Evolutionary conservation across 202 grass and related monocot genomes (phyloP).

Genomic region (Digitaria exilis): DNA sequence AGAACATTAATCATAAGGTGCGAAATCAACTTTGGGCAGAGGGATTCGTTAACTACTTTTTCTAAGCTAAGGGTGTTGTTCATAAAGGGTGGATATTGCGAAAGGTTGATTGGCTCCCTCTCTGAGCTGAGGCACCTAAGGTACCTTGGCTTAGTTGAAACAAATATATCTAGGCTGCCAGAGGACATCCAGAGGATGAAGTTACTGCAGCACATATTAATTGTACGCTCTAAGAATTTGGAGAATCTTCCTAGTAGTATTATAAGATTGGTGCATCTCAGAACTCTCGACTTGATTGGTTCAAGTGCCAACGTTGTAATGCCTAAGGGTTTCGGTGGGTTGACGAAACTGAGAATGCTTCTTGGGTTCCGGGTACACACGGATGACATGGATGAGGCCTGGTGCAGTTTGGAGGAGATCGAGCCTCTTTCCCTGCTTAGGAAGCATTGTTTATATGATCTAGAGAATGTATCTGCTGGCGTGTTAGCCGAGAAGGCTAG

Average conservation of each 20-base stretch:
- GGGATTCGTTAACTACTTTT: neutral
- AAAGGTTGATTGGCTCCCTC: neutral
- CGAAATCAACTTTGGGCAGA: neutral
- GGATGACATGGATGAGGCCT: neutral
- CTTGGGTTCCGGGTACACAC: neutral
- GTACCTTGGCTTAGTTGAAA: neutral
- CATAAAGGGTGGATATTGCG: neutral
- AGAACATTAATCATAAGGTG: neutral
- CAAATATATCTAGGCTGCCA: slow-evolving; percentile 34
- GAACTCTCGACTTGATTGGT: rapidly evolving
- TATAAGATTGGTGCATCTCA: neutral
- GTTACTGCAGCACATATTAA: slow-evolving; percentile 13
- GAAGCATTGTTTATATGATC: neutral
- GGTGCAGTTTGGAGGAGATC: slow-evolving; percentile 24
- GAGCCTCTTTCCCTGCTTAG: neutral
- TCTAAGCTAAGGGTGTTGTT: neutral
- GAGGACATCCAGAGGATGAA: slow-evolving; percentile 35
- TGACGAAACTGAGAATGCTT: neutral
- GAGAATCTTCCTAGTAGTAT: slow-evolving; percentile 20
- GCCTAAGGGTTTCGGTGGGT: neutral
- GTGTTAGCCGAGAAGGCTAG: slow-evolving; percentile 23
- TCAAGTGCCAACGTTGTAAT: neutral
- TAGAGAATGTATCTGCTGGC: slow-evolving; percentile 13
- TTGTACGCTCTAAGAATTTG: neutral
- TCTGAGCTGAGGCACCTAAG: slow-evolving; percentile 24